Base-by-base conservation (phyloP, 345 rosid species). In the Gossypium ekmanianum region DNA sequence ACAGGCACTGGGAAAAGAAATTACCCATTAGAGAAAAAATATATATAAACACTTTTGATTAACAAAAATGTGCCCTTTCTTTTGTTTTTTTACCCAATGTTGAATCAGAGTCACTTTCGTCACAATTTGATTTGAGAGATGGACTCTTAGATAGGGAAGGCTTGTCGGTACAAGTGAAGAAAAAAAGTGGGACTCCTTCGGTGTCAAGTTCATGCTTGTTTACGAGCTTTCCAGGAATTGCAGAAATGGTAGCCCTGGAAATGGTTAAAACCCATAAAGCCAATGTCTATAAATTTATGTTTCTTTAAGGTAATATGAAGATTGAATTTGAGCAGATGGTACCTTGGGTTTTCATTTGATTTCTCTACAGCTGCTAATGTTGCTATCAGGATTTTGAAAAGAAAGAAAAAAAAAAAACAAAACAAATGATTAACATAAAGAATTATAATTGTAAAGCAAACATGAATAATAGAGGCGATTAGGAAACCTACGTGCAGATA, bases 401-500 rank as follows among this genome's bases (percentile, higher is more conserved):
- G 11, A 68, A 47, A 68, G 52, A 55, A 1, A 34, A 34, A 29
- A 34, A 29, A 65, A n/a, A 39, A 29, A 29, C 34, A 29, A 29
- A 29, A 29, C 16, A 5, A 79, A 75, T 24, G 7, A 12, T 20
- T 20, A 26, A 50, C 34, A 29, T 16, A 12, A 39, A 47, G 29
- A 9, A 14, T 51, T 20, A 27, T 17, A 24, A 74, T 22, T 17
- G 4, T 29, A 11, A 66, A 68, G 20, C 59, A 34, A 50, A 52
- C 54, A 55, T 29, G 34, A 55, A 1, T 18, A 56, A 44, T 29
- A 12, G 41, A 50, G 14, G 72, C 17, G 73, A 27, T 69, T 69
- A 22, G 10, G 20, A 39, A 14, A 34, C 26, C 61, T 77, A 86
- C 89, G 74, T 11, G 87, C 73, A n/a, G 85, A 78, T 65, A 89